Base-by-base conservation (phyloP, 73 alveolate genomes). In the Blepharisma stoltei region DNA sequence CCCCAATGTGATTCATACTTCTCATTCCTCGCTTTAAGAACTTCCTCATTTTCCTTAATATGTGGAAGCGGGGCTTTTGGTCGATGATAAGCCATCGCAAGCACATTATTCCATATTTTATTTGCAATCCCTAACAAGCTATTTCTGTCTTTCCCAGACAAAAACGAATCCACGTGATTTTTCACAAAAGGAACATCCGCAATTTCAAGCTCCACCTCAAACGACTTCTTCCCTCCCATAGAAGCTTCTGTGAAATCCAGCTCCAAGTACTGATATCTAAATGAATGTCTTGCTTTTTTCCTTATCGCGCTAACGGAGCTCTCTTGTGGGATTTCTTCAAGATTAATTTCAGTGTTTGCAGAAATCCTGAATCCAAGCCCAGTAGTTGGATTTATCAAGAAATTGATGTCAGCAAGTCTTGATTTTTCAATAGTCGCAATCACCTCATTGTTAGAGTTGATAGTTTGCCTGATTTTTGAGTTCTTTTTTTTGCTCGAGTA, bases 131-230 rank as follows among this genome's bases (percentile, higher is more conserved):
- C 65, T 14, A 50, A 2, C 65, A 50, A 50, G 21, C 27, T 14
- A 18, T 18, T 18, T 50, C 21, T 50, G 21, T 50, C 65, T 18
- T 50, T 50, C 65, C 65, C 65, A 1, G 65, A 50, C 27, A 14
- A 14, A 50, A 50, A 50, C n/a, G n/a, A 14, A 14, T 50, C 65
- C 6, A 50, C 65, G 4, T 50, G 65, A 50, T 18, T 50, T 50
- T 18, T 50, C n/a, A 50, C 65, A 50, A 50, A 50, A 18, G n/a
- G n/a, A 50, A 50, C n/a, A 18, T 50, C 65, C 2, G 21, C 65
- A 50, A 50, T 50, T 50, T 50, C 65, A 50, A 50, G n/a, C 21
- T 50, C 65, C n/a, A 50, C 27, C 21, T 50, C 65, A 50, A 50
- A 50, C 27, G 27, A 14, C 21, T 11, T 18, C 4, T 50, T 50